These are phyloP conservation scores for Pyrenophora seminiperda DNA, from an alignment of 2,329 filamentous ascomycete genomes.

Conservation along the genomic window DNA sequence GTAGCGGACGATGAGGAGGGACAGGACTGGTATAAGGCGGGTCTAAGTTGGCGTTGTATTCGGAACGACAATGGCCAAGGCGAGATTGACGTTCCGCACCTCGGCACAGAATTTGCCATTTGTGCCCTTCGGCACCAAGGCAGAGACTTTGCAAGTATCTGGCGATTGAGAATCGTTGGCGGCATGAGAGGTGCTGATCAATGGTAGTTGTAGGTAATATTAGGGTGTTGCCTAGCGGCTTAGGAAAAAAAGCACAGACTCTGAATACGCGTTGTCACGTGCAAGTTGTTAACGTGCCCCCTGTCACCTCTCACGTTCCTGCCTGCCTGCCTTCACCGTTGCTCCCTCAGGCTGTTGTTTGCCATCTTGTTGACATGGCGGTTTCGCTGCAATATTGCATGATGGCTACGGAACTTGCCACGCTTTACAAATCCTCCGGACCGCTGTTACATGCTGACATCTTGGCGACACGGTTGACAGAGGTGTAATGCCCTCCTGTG, in stretches of 20 bases:
- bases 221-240: neutral
- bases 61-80: slow-evolving; percentile 30
- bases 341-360: neutral
- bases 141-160: neutral
- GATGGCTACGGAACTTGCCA: too few relatives aligned
- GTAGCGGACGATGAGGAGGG: slow-evolving; percentile 9
- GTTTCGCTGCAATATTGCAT: too few relatives aligned
- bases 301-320: neutral
- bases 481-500: too few relatives aligned
- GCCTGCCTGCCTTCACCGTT: neutral
- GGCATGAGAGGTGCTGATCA: slow-evolving; percentile 1
- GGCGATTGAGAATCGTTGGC: neutral
- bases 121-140: neutral
- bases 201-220: neutral
- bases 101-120: neutral
- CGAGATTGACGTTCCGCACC: neutral
- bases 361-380: too few relatives aligned
- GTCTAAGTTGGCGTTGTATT: slow-evolving; percentile 16
- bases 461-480: slow-evolving; percentile 4
- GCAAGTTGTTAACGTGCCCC: neutral
- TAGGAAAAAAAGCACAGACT: slow-evolving; percentile 9
- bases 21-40: slow-evolving; percentile 11
- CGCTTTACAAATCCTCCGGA: neutral
- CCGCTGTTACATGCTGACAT: slow-evolving; percentile 1
- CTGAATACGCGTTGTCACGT: slow-evolving; percentile 9